These are phyloP conservation scores for Gentiana dahurica DNA, from an alignment of 257 asterid genomes.

Conservation along the genomic window DNA sequence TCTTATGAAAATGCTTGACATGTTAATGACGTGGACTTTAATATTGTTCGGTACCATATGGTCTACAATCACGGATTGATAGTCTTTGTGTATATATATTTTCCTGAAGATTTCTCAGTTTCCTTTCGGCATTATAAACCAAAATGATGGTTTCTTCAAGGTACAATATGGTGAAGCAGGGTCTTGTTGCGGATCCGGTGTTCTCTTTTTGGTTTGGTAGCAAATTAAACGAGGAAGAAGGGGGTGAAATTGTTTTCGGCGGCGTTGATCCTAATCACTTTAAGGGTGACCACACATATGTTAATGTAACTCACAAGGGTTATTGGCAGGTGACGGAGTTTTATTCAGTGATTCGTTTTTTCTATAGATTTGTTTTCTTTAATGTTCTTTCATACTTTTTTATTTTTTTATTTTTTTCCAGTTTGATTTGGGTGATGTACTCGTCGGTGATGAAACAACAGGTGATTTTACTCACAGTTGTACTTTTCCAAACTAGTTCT, in stretches of 20 bases:
- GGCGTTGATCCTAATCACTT: conserved; percentile 78
- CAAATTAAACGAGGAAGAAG: conserved; percentile 46
- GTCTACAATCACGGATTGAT: neutral
- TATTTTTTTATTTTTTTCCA: conserved; percentile 16
- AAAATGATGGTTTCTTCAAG: conserved; percentile 16
- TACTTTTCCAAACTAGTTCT: conserved; percentile 4
- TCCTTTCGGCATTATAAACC: neutral
- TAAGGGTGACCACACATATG: conserved; percentile 75
- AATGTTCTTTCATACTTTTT: neutral
- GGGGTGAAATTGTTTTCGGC: conserved; percentile 87
- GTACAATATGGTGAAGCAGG: conserved; percentile 78
- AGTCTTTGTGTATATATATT: neutral
- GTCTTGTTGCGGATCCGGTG: conserved; percentile 54
- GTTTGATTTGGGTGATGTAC: conserved; percentile 86
- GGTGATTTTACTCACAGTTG: conserved; percentile 26
- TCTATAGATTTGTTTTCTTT: too few species aligned
- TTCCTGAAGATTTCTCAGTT: neutral
- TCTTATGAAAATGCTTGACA: neutral
- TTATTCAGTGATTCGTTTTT: neutral
- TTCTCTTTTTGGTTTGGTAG: conserved; percentile 88
- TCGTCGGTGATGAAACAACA: conserved; percentile 60
- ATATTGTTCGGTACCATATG: too few species aligned
- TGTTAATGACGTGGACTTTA: neutral
- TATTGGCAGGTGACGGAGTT: conserved; percentile 69
- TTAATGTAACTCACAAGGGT: conserved; percentile 74